These are phyloP conservation scores for Logfia minima DNA, from an alignment of 129 eudicot species.

Conservation along the genomic window DNA sequence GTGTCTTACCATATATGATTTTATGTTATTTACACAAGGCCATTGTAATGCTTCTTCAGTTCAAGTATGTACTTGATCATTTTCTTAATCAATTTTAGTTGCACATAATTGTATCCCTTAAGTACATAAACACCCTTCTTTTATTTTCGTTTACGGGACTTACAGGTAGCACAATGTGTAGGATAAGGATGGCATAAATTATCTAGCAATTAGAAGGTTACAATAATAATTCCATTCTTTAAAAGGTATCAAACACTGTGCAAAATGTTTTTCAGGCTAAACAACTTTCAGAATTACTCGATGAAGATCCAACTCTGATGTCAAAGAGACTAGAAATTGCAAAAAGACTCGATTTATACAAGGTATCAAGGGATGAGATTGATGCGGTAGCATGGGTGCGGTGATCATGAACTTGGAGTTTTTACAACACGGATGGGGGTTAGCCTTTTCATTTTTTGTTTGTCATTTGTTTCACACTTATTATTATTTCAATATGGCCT, in stretches of 20 bases:
- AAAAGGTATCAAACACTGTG: neutral
- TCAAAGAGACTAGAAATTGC: slow-evolving; percentile 49
- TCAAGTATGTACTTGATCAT: too few species aligned
- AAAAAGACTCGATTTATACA: slow-evolving; percentile 53
- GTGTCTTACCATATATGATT: neutral
- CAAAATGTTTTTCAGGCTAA: slow-evolving; percentile 34
- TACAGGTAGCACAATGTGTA: neutral
- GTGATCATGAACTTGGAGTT: slow-evolving; percentile 24
- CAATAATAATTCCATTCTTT: neutral
- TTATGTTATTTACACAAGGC: neutral
- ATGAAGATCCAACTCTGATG: slow-evolving; percentile 55
- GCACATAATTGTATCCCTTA: neutral
- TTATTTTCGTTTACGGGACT: neutral
- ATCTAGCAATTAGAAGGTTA: neutral
- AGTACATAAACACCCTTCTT: neutral
- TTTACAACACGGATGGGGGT: slow-evolving; percentile 4
- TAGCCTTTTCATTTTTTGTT: slow-evolving; percentile 13
- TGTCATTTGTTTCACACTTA: slow-evolving; percentile 25
- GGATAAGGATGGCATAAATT: neutral
- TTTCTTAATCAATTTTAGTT: neutral
- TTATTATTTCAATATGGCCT: slow-evolving; percentile 10
- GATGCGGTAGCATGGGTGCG: slow-evolving; percentile 53
- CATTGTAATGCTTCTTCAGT: too few species aligned
- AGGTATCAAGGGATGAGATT: slow-evolving; percentile 60
- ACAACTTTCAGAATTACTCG: slow-evolving; percentile 44